Conservation (phyloP, 2,329 filamentous ascomycete genomes). For the Chaetomiaceae sp. region DNA sequence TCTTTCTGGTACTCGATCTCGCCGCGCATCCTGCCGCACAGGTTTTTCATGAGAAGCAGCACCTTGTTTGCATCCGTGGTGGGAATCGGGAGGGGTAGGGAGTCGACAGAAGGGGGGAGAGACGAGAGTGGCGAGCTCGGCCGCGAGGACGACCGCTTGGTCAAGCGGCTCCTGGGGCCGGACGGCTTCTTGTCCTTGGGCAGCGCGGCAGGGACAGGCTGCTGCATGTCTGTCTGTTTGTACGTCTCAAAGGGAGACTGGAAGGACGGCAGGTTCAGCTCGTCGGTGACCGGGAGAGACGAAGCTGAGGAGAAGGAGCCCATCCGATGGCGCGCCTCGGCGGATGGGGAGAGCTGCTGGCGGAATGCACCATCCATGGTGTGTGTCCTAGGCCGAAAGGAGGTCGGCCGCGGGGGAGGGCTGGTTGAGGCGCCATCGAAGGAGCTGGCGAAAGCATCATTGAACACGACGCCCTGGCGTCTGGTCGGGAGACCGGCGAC, state of each 20-base stretch:
- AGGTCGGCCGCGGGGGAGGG: constrained; percentile 33
- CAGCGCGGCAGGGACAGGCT: constrained; percentile 26
- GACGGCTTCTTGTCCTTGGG: constrained; percentile 43
- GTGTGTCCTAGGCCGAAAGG: constrained; percentile 48
- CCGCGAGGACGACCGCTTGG: constrained; percentile 51
- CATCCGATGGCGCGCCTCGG: constrained; percentile 56
- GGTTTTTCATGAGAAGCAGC: constrained; percentile 67
- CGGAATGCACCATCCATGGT: constrained; percentile 53
- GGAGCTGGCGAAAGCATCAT: constrained; percentile 47
- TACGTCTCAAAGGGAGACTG: constrained; percentile 36
- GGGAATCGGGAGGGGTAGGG: constrained; percentile 52
- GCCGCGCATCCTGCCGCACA: constrained; percentile 74
- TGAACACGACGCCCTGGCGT: constrained; percentile 56
- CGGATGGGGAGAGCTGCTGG: constrained; percentile 36
- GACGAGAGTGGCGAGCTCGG: constrained; percentile 52
- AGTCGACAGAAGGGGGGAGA: constrained; percentile 52
- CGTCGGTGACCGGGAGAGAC: constrained; percentile 48
- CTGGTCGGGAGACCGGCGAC: constrained; percentile 26
- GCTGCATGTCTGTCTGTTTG: constrained; percentile 33
- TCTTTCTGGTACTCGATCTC: constrained; percentile 66
- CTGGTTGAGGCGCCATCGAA: constrained; percentile 43
- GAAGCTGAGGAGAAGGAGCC: constrained; percentile 63
- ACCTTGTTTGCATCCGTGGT: constrained; percentile 66
- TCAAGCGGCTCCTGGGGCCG: constrained; percentile 40
- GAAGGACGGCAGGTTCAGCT: constrained; percentile 31